Evolutionary conservation across 768 basidiomycete genomes (phyloP), one percentile per base, ranked within the genome.

Genomic region (Tulasnella sp.): DNA sequence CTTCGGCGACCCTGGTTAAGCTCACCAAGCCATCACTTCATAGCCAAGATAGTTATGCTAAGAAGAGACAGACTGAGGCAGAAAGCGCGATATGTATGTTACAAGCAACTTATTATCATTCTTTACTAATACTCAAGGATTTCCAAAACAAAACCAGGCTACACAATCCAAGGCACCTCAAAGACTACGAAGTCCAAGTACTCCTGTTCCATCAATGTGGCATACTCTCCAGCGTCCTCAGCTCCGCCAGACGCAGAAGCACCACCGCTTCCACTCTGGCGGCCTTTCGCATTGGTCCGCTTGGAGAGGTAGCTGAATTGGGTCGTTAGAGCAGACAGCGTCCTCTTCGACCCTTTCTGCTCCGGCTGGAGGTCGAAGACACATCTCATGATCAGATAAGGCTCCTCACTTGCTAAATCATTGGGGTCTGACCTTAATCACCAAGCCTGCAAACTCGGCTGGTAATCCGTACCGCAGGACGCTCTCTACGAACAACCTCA

Each of bases 391-490:
- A n/a, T n/a, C n/a, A n/a, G n/a, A n/a, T n/a, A n/a, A n/a, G n/a
- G n/a, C n/a, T n/a, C n/a, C n/a, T n/a, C n/a, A n/a, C n/a, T n/a
- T n/a, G n/a, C n/a, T n/a, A n/a, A n/a, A n/a, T n/a, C n/a, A n/a
- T n/a, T 22, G 38, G 3, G 52, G 15, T 15, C 73, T 53, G 60
- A 87, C 93, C 77, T 88, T 91, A 67, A 98, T 72, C 22, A 81
- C 76, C 42, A 93, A 73, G 2, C 87, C 92, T 24, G 80, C 74
- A 69, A 94, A 99, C 65, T 89, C 84, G 1, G 93, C 90, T 3
- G 96, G 96, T 9, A 97, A 75, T 54, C 96, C 96, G 69, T 97
- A 98, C 65, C 94, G 80, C 44, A 99, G 77, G 19, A 97, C 93
- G 59, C 90, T 92, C 73, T 99, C 96, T 21, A 94, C 84, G 66